Evolutionary conservation across 345 rosid genomes (phyloP), one percentile per base, ranked within the genome.

Genomic region (Psidium friedrichsthalianum): DNA sequence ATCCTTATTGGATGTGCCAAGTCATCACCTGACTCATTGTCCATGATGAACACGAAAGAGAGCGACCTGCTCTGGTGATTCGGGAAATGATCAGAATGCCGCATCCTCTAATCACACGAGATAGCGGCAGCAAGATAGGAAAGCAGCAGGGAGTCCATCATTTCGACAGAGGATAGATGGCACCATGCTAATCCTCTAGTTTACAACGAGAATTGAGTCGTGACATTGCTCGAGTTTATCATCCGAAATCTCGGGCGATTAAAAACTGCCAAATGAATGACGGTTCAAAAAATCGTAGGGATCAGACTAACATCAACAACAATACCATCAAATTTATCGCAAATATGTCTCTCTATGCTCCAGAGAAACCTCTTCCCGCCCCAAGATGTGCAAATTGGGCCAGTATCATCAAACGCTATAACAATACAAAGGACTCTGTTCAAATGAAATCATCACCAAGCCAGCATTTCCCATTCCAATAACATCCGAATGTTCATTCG

Each of bases 401-500:
- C 2, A 25, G 8, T 3, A 27, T 6, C 13, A 59, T 54, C 22
- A 6, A 59, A 59, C 32, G 32, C 74, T 29, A 13, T 12, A 29
- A n/a, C 36, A n/a, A 59, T 2, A 5, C 74, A 25, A 59, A 27
- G 74, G 74, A 59, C 1, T 58, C 40, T 1, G 5, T 59, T 59
- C 40, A 27, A 58, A 58, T n/a, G 32, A n/a, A 58, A 58, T 58
- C 32, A 25, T 58, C 64, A 25, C 32, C 8, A 2, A 58, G 32
- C 64, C 32, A n/a, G 16, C 32, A n/a, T 58, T 51, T 58, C 8
- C 32, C 32, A 58, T n/a, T 58, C 32, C 3, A n/a, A 11, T 11
- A 0, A 58, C n/a, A 1, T 58, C 32, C 0, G 2, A 1, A 58
- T n/a, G 16, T 25, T 58, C 32, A 0, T 59, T n/a, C 18, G 2